phyloP scores from a whole-genome alignment of 331 rosid species.

The Acacia concinna region DNA sequence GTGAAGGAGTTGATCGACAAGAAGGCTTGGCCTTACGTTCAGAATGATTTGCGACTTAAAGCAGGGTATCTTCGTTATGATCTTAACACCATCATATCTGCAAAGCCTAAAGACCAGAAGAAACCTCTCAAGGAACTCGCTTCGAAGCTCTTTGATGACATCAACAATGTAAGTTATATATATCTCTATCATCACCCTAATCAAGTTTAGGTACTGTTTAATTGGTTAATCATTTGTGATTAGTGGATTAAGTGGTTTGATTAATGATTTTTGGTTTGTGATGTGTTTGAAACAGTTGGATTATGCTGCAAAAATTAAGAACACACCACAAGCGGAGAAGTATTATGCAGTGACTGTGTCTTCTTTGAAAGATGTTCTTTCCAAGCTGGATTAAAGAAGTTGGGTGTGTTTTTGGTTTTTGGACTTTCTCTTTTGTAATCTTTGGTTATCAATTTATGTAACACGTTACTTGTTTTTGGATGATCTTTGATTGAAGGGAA shows the following conservation, averaged over 20 bases:
- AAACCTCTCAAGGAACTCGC: slow-evolving; percentile 70
- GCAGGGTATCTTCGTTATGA: slow-evolving; percentile 81
- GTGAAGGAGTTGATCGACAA: slow-evolving; percentile 75
- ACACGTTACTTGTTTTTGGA: slow-evolving; percentile 35
- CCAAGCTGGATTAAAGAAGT: slow-evolving; percentile 65
- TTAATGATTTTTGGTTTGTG: neutral
- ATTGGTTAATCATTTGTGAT: neutral
- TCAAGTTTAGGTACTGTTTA: neutral
- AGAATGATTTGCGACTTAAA: slow-evolving; percentile 79
- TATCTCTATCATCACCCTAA: neutral
- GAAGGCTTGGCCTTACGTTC: slow-evolving; percentile 95
- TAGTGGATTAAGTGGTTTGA: neutral
- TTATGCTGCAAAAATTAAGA: slow-evolving; percentile 90
- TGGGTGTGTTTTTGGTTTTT: neutral
- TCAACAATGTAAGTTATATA: slow-evolving; percentile 56
- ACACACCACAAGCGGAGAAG: slow-evolving; percentile 87
- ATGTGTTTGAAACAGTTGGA: slow-evolving; percentile 59
- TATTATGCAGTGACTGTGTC: slow-evolving; percentile 76
- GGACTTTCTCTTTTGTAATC: slow-evolving; percentile 39
- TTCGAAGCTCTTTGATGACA: slow-evolving; percentile 75
- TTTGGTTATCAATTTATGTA: slow-evolving; percentile 42
- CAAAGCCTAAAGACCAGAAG: slow-evolving; percentile 82
- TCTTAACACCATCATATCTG: slow-evolving; percentile 70
- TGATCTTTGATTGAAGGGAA: slow-evolving; percentile 42
- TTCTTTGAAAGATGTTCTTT: slow-evolving; percentile 70